phyloP scores from a whole-genome alignment of 2,329 filamentous ascomycete species.

The Herpotrichia juniperi region DNA sequence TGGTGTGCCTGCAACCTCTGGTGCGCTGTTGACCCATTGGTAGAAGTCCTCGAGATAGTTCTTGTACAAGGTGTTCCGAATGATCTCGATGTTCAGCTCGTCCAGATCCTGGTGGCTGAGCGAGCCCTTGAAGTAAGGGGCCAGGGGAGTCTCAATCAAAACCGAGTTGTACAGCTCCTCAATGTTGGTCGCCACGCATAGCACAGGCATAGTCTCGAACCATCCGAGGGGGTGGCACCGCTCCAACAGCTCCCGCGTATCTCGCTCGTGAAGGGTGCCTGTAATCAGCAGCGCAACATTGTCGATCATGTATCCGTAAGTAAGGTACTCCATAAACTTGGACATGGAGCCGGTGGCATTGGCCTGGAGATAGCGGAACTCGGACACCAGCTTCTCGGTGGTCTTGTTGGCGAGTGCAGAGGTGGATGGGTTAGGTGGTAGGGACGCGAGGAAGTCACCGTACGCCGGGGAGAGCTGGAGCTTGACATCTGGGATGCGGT shows the following conservation, averaged over 20 bases:
- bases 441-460: slow-evolving; percentile 91
- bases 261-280: slow-evolving; percentile 94
- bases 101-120: slow-evolving; percentile 96
- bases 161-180: slow-evolving; percentile 99
- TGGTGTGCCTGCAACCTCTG: slow-evolving; percentile 85
- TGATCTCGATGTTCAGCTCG: slow-evolving; percentile 98
- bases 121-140: slow-evolving; percentile 96
- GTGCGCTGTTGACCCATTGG: slow-evolving; percentile 87
- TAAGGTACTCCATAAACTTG: slow-evolving; percentile 97
- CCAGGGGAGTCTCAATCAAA: slow-evolving; percentile 92
- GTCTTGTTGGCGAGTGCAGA: slow-evolving; percentile 93
- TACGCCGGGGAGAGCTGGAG: slow-evolving; percentile 96
- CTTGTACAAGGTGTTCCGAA: slow-evolving; percentile 98
- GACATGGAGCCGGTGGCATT: slow-evolving; percentile 90
- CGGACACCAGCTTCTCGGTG: slow-evolving; percentile 96
- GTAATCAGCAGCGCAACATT: slow-evolving; percentile 98
- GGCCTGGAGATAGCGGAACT: slow-evolving; percentile 94
- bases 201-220: slow-evolving; percentile 98
- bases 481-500: slow-evolving; percentile 76
- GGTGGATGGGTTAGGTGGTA: slow-evolving; percentile 95
- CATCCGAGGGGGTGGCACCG: slow-evolving; percentile 95
- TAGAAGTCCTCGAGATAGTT: slow-evolving; percentile 99
- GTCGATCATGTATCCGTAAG: slow-evolving; percentile 99
- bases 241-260: slow-evolving; percentile 93
- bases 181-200: slow-evolving; percentile 97